Base-by-base conservation (phyloP, 352 stramenopile species). In the Globisporangium emineosum region DNA sequence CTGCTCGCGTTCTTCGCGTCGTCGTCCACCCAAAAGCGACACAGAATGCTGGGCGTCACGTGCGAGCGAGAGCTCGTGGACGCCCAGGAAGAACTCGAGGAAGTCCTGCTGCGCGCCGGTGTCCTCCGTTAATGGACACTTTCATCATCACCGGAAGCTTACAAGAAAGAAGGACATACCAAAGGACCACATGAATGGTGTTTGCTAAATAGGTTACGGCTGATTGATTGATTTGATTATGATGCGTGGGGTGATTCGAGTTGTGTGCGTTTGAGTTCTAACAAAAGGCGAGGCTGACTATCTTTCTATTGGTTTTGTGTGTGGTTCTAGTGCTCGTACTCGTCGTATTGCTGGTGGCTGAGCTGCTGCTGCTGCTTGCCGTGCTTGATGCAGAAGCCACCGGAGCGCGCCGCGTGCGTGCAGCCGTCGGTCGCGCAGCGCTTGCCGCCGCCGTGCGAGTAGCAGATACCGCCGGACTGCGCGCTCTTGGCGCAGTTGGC, bases 311-410 rank as follows among this genome's bases (percentile, higher is more conserved):
- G 13, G 6, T 52, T 43, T 7, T 55, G n/a, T 47, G 2, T 21
- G 27, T 12, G 4, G 35, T 51, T 40, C 33, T 65, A 59, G 33
- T 59, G 59, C 17, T 65, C 30, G 37, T 45, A 45, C 37, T 45
- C 37, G 37, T 45, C 37, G 15, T 21, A 45, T 5, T 45, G 37
- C 35, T 43, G 35, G 4, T 30, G 40, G 42, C 23, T 57, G 19
- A 19, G 33, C 50, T 65, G 59, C 56, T 83, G 76, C 60, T 79
- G 71, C 47, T 86, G 75, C 69, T 92, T 92, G 71, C 84, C 82
- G 64, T 94, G 86, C 49, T 91, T 91, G 65, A 93, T 94, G 66
- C 86, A 94, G 53, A 81, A 93, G 66, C 86, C 86, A 12, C 84
- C 81, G 32, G 78, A 89, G n/a, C 84, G 84, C 30, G 86, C 86